Percentiles rank a stretch among this genome's conserved stretches.
Conservation (phyloP, 179 eudicot genomes). For the Patellifolia procumbens region DNA sequence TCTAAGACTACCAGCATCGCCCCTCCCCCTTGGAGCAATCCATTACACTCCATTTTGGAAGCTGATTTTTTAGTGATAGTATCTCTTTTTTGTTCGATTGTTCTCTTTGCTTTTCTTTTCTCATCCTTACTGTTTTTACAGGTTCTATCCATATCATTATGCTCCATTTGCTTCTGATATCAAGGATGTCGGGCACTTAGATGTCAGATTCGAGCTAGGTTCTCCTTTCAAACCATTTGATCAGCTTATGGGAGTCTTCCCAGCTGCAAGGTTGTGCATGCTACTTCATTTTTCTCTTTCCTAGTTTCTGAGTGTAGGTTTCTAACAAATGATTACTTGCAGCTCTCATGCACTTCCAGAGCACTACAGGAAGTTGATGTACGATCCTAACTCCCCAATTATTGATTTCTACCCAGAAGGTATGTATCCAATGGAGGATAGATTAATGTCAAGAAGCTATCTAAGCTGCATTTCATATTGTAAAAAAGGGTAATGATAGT, state of each 20-base stretch:
- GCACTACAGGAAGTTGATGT: slow-evolving; percentile 82
- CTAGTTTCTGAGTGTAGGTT: slow-evolving; percentile 19
- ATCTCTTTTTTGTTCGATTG: neutral
- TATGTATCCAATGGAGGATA: slow-evolving; percentile 28
- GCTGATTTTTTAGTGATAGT: neutral
- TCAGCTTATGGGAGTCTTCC: slow-evolving; percentile 95
- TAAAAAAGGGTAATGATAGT: too few relatives aligned
- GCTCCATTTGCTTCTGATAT: slow-evolving; percentile 99
- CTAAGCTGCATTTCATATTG: neutral
- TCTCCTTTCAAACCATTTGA: slow-evolving; percentile 93
- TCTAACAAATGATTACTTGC: slow-evolving; percentile 46
- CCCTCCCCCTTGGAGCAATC: too few relatives aligned
- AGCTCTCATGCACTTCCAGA: slow-evolving; percentile 96
- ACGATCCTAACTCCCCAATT: slow-evolving; percentile 80
- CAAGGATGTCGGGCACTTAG: slow-evolving; percentile 61
- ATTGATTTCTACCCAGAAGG: slow-evolving; percentile 93
- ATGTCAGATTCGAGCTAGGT: slow-evolving; percentile 78
- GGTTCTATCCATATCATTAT: slow-evolving; percentile 99
- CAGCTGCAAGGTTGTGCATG: slow-evolving; percentile 83
- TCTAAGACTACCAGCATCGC: too few relatives aligned
- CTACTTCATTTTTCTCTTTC: slow-evolving; percentile 14
- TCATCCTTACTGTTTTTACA: slow-evolving; percentile 28
- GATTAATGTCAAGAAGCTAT: neutral
- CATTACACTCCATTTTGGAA: too few relatives aligned
- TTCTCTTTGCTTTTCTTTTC: neutral